These are phyloP conservation scores for Talaromyces sp. DNA, from an alignment of 2,329 filamentous ascomycete genomes.

Conservation along the genomic window DNA sequence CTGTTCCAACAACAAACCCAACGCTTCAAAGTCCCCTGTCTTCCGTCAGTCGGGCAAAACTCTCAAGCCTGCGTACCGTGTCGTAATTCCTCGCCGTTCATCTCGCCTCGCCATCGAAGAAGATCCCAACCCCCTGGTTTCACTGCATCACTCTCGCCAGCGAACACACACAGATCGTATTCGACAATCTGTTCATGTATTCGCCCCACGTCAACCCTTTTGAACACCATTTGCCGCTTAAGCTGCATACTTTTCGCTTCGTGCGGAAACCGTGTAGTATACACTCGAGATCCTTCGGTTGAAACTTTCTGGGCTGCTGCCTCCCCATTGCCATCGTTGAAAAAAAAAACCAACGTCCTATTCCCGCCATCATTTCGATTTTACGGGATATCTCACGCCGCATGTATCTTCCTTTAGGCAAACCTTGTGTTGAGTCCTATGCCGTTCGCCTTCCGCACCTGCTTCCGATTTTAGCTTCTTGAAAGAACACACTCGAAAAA, in stretches of 20 bases:
- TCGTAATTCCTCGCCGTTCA: neutral
- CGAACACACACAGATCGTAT: slow-evolving; percentile 30
- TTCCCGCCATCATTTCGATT: slow-evolving; percentile 11
- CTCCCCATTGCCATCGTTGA: slow-evolving; percentile 23
- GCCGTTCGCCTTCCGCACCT: slow-evolving; percentile 29
- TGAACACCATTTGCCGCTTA: slow-evolving; percentile 88
- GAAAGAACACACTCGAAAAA: slow-evolving; percentile 21
- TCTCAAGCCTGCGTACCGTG: neutral
- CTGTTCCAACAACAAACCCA: neutral
- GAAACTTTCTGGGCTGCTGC: slow-evolving; percentile 43
- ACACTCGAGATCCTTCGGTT: slow-evolving; percentile 89
- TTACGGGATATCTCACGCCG: slow-evolving; percentile 35
- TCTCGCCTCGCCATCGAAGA: neutral
- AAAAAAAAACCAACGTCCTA: slow-evolving; percentile 38
- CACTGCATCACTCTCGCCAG: slow-evolving; percentile 20
- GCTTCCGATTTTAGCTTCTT: slow-evolving; percentile 23
- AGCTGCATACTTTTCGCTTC: slow-evolving; percentile 97
- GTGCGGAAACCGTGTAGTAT: slow-evolving; percentile 88
- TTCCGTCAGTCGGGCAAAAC: neutral
- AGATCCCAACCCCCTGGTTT: neutral
- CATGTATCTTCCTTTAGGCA: slow-evolving; percentile 56
- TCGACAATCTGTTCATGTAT: slow-evolving; percentile 83
- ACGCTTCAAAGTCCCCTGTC: neutral
- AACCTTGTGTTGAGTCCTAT: slow-evolving; percentile 42
- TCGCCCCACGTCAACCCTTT: slow-evolving; percentile 92